Base-by-base conservation (phyloP, 495 filamentous ascomycete genomes). In the Xylaria venustula region DNA sequence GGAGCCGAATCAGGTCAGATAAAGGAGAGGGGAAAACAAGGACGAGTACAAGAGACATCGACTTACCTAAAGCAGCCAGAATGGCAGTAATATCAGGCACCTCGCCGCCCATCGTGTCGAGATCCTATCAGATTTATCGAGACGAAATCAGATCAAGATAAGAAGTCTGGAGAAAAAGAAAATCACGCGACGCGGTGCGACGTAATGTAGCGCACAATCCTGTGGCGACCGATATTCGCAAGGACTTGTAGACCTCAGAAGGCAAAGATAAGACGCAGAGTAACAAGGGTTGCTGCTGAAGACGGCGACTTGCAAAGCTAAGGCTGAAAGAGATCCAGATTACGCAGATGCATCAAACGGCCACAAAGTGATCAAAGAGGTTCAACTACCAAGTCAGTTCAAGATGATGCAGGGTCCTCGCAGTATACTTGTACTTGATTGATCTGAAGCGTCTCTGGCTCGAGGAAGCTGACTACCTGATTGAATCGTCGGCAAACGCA, bases 31-130 rank as follows among this genome's bases (percentile, higher is more conserved):
- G n/a, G n/a, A n/a, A n/a, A n/a, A n/a, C n/a, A n/a, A n/a, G n/a
- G n/a, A n/a, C n/a, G n/a, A n/a, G n/a, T n/a, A n/a, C n/a, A n/a
- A n/a, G n/a, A 22, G 34, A 54, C 4, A 17, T 25, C 15, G 40
- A 69, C 72, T 48, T 67, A 84, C 83, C 80, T 36, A 85, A 71
- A 40, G 81, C 81, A 25, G 83, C 83, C 52, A 85, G 69, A 54
- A 85, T 81, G 17, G 74, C 71, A 41, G 75, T 75, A 49, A 85
- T 82, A 64, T 84, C 81, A 17, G 78, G 74, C 53, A 66, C 60
- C 60, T 77, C 77, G 8, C 79, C 78, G 8, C 79, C 78, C 77
- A 80, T 80, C 17, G 28, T 71, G 45, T 49, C 46, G 34, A 51
- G 46, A 30, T 30, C 22, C n/a, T 25, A 11, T 36, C 53, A n/a